These are phyloP conservation scores for Leptomonas pyrrhocoris DNA, from an alignment of 208 protist species.

Conservation along the genomic window DNA sequence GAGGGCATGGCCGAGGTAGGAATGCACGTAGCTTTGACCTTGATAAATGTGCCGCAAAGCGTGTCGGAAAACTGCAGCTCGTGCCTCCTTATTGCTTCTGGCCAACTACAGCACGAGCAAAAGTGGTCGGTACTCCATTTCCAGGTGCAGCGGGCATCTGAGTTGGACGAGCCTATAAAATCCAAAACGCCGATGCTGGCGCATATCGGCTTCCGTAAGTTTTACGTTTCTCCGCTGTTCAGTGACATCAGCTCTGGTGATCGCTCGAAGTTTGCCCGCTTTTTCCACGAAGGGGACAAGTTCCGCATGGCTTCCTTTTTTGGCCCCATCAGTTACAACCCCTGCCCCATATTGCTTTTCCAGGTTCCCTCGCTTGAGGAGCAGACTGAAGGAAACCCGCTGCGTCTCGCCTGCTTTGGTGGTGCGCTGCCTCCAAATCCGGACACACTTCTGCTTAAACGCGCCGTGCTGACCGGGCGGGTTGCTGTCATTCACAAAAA, in stretches of 20 bases:
- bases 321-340: conserved; percentile 87
- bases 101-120: conserved; percentile 88
- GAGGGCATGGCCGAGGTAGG: conserved; percentile 55
- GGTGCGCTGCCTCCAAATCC: conserved; percentile 81
- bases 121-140: conserved; percentile 92
- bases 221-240: conserved; percentile 90
- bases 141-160: conserved; percentile 68
- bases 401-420: conserved; percentile 81
- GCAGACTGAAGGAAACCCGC: conserved; percentile 67
- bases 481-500: conserved; percentile 92
- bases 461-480: conserved; percentile 72
- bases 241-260: conserved; percentile 82
- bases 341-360: conserved; percentile 86
- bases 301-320: conserved; percentile 89
- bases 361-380: conserved; percentile 86
- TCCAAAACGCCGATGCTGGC: conserved; percentile 90
- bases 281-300: conserved; percentile 82
- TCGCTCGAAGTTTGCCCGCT: conserved; percentile 85
- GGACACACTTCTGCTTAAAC: conserved; percentile 83
- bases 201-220: conserved; percentile 90
- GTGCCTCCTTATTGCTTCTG: conserved; percentile 79
- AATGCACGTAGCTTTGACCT: conserved; percentile 68
- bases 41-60: conserved; percentile 58
- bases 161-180: conserved; percentile 86
- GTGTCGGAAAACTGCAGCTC: conserved; percentile 46